Percentiles rank a stretch among this genome's conserved stretches.
Evolutionary conservation across 495 filamentous ascomycete genomes (phyloP).

Genomic region (Neurospora sp.): DNA sequence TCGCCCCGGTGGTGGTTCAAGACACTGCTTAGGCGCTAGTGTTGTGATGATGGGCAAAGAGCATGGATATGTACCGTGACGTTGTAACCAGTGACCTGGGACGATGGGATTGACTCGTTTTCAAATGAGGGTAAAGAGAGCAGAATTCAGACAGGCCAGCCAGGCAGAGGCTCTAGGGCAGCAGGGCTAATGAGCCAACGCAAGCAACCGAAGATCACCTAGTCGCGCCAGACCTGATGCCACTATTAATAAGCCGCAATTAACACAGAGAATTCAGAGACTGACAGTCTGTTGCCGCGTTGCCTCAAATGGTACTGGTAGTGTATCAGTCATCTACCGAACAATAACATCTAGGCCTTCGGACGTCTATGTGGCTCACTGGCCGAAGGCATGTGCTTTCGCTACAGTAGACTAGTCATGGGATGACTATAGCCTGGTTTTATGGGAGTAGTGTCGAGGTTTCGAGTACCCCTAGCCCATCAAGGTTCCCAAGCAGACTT

Average conservation of each 20-base stretch:
- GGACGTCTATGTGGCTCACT: background rate
- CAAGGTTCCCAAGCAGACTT: background rate
- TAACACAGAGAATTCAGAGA: background rate
- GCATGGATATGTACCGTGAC: background rate
- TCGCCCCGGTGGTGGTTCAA: background rate
- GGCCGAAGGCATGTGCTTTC: background rate
- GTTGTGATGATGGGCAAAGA: background rate
- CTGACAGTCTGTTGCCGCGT: too few species aligned
- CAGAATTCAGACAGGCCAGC: background rate
- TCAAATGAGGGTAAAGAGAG: background rate
- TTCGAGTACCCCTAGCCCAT: background rate
- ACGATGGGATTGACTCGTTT: background rate
- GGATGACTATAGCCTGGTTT: background rate
- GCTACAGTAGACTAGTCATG: background rate
- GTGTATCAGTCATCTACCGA: background rate
- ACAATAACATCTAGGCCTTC: background rate
- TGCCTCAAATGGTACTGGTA: background rate
- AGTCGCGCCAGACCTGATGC: background rate
- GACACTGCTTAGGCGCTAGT: background rate
- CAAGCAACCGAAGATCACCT: background rate
- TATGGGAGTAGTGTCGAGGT: background rate
- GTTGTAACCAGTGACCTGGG: background rate
- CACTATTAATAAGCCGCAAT: background rate
- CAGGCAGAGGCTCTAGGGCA: background rate
- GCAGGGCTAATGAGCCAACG: background rate